Conservation (phyloP, 257 asterid species). For the Nicotiana otophora region DNA sequence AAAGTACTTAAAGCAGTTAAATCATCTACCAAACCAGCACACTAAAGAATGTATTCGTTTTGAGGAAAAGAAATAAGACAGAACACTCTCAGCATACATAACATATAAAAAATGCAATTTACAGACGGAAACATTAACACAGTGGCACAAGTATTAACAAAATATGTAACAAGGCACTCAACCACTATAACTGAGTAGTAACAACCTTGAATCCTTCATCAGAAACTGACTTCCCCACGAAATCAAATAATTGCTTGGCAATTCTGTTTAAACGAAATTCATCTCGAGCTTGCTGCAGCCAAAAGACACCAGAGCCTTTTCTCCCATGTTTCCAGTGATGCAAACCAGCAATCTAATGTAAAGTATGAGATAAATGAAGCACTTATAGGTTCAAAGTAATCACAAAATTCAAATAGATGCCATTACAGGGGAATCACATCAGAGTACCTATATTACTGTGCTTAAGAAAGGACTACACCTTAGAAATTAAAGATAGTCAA, state of each 20-base stretch:
- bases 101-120: not conserved
- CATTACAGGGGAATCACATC: slow-evolving; percentile 1
- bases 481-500: not conserved
- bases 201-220: slow-evolving; percentile 85
- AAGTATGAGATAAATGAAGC: slow-evolving; percentile 9
- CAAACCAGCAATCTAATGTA: slow-evolving; percentile 70
- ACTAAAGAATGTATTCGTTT: not conserved
- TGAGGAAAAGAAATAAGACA: not conserved
- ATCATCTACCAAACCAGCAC: not conserved
- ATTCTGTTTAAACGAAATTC: slow-evolving; percentile 77
- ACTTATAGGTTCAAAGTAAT: slow-evolving; percentile 3
- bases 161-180: not conserved
- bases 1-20: not conserved
- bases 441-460: not conserved
- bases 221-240: slow-evolving; percentile 82
- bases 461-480: not conserved
- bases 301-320: slow-evolving; percentile 85
- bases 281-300: slow-evolving; percentile 97
- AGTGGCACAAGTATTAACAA: not conserved
- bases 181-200: not conserved
- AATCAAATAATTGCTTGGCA: slow-evolving; percentile 77
- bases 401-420: not conserved
- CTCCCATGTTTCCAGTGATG: slow-evolving; percentile 93
- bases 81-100: not conserved
- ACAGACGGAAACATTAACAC: not conserved